Percentiles rank a stretch among this genome's conserved stretches.
These are phyloP conservation scores for Pichia sp. DNA, from an alignment of 1,139 yeast species.

Conservation along the genomic window DNA sequence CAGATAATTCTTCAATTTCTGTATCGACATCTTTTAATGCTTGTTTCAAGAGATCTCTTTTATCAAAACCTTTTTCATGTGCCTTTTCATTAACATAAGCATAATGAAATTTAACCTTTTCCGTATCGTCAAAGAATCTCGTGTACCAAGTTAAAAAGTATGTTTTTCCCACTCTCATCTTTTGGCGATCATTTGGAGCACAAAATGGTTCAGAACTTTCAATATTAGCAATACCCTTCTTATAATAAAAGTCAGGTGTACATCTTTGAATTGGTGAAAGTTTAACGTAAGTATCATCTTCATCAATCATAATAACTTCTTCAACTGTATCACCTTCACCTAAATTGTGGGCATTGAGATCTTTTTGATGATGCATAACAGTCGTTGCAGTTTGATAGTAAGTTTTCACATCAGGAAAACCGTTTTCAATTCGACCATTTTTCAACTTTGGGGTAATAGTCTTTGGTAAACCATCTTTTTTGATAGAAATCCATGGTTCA, in stretches of 20 bases:
- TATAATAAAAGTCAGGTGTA: conserved; percentile 67
- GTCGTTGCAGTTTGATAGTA: conserved; percentile 70
- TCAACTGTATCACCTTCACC: conserved; percentile 48
- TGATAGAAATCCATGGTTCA: conserved; percentile 75
- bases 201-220: conserved; percentile 68
- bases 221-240: conserved; percentile 57
- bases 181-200: conserved; percentile 59
- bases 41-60: conserved; percentile 16
- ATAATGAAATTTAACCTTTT: conserved; percentile 60
- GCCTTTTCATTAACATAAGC: conserved; percentile 54
- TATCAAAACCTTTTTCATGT: conserved; percentile 49
- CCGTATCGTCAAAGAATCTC: conserved; percentile 46
- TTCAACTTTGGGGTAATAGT: conserved; percentile 70
- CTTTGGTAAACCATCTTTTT: conserved; percentile 74
- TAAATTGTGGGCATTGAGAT: conserved; percentile 66
- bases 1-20: conserved; percentile 31
- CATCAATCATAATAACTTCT: conserved; percentile 51
- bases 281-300: conserved; percentile 60
- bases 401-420: conserved; percentile 67
- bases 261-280: conserved; percentile 79
- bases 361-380: conserved; percentile 46
- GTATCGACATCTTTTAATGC: conserved; percentile 19
- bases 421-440: conserved; percentile 60
- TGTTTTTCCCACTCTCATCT: conserved; percentile 50
- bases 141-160: conserved; percentile 82